Conservation (phyloP, 495 filamentous ascomycete genomes). For the Lophiotrema nucula region DNA sequence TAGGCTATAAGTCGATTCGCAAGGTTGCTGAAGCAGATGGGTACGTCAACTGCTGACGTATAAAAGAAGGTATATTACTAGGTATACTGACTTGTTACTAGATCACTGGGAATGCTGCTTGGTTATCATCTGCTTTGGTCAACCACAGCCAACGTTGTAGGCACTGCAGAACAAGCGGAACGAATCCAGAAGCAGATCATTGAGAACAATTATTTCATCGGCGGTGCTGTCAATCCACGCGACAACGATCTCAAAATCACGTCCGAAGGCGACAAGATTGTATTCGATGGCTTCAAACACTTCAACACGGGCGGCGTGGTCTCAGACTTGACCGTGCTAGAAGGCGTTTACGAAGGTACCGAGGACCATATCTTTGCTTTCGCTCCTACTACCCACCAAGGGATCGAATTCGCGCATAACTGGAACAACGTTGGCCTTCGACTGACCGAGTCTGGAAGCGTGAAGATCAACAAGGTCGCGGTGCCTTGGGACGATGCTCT, state of each 20-base stretch:
- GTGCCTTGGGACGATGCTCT: slow-evolving; percentile 58
- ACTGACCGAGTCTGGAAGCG: slow-evolving; percentile 59
- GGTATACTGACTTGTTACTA: not conserved
- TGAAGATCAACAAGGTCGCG: slow-evolving; percentile 55
- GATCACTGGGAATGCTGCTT: slow-evolving; percentile 56
- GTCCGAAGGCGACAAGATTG: slow-evolving; percentile 49
- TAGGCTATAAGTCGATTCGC: slow-evolving; percentile 56
- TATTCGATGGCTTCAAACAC: slow-evolving; percentile 59
- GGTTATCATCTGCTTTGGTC: slow-evolving; percentile 64
- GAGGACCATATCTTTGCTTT: slow-evolving; percentile 60
- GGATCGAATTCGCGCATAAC: slow-evolving; percentile 57
- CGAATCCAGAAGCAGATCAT: slow-evolving; percentile 53
- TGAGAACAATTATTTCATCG: slow-evolving; percentile 60
- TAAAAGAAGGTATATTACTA: no score
- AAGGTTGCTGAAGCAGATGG: slow-evolving; percentile 61
- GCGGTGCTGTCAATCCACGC: slow-evolving; percentile 63
- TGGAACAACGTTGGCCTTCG: slow-evolving; percentile 63
- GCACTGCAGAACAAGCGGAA: slow-evolving; percentile 55
- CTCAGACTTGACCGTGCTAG: slow-evolving; percentile 61
- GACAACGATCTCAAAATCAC: slow-evolving; percentile 58
- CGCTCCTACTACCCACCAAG: slow-evolving; percentile 52
- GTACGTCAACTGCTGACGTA: slow-evolving; percentile 24
- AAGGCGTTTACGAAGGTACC: slow-evolving; percentile 55
- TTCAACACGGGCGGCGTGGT: slow-evolving; percentile 65
- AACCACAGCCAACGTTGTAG: slow-evolving; percentile 55